Evolutionary conservation across 2,329 filamentous ascomycete genomes (phyloP).

Genomic region (Pseudohalonectria lignicola): DNA sequence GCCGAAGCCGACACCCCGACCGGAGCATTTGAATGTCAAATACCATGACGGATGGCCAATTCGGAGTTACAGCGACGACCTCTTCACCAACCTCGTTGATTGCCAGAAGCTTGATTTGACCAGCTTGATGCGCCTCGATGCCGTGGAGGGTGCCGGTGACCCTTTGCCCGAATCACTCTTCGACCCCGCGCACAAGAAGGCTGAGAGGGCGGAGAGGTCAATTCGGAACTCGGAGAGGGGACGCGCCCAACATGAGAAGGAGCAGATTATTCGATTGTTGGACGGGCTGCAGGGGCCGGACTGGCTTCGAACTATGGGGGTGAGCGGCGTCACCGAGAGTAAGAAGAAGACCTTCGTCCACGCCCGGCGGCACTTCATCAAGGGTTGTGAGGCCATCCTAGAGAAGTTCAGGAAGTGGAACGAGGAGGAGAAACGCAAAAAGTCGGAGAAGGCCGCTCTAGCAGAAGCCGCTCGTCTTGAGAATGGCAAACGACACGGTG

Average conservation of each 20-base stretch:
- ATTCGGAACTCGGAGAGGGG: constrained; percentile 55
- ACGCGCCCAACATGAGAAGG: constrained; percentile 54
- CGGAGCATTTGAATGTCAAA: too few relatives aligned
- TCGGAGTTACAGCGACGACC: constrained; percentile 41
- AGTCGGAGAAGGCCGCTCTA: constrained; percentile 58
- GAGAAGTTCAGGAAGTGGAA: constrained; percentile 85
- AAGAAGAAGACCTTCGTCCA: constrained; percentile 81
- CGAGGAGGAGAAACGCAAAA: constrained; percentile 76
- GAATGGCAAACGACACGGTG: constrained; percentile 6
- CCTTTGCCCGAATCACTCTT: constrained; percentile 45
- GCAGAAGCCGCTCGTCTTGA: constrained; percentile 21
- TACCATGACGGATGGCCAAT: constrained; percentile 25
- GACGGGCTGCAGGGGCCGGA: constrained; percentile 83
- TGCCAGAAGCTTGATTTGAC: constrained; percentile 45
- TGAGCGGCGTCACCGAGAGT: constrained; percentile 73
- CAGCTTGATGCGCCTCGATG: constrained; percentile 42
- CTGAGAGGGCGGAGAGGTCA: constrained; percentile 48
- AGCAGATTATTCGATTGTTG: constrained; percentile 54
- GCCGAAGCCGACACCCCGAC: too few relatives aligned
- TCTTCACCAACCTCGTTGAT: constrained; percentile 46
- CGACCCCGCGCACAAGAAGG: constrained; percentile 43
- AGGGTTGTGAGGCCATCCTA: constrained; percentile 69
- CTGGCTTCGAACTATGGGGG: constrained; percentile 86
- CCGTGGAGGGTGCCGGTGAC: constrained; percentile 31
- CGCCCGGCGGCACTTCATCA: constrained; percentile 75